Base-by-base conservation (phyloP, 257 asterid species). In the Linderniella brevidens region DNA sequence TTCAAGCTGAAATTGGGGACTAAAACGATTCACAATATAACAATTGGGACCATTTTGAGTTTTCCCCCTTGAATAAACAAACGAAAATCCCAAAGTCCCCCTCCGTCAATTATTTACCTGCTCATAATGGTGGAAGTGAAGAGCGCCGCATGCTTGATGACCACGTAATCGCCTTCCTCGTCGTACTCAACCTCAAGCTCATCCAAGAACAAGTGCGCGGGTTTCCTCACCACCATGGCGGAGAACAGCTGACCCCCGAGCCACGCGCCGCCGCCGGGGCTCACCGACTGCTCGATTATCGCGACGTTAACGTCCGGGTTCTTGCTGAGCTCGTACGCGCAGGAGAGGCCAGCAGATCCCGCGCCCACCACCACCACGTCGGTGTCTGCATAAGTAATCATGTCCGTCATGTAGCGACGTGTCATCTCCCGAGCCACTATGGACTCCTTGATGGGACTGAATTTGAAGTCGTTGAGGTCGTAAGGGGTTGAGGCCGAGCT, bases 251-350 rank as follows among this genome's bases (percentile, higher is more conserved):
- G 92, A 19, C 92, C 82, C 0, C 92, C 92, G 11, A 80, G 75
- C 92, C 92, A 80, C 4, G 92, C 86, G 12, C 87, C 92, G 0
- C 86, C 92, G 9, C 92, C 86, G 8, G 92, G 92, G 66, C 82
- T 73, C 32, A 76, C 86, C 0, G 92, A 79, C 54, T 79, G 92
- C 32, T 76, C 92, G 14, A 79, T 65, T 6, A 79, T 79, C 11
- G 86, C 92, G 17, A 79, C 54, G 59, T 63, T 57, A 32, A 58
- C 41, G 67, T 62, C 18, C 4, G 86, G 92, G 53, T 79, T 64
- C 43, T 76, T 73, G 61, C 76, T 70, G 50, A 79, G 69, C 41
- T 79, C 92, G 57, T 80, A 80, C 19, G 92, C 92, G 49, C 87
- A 80, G 0, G 87, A 70, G 17, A 79, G 77, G 1, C 92, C 86